Base-by-base conservation (phyloP, 1,284 basidiomycete genomes). In the Fomitopsis pinicola region DNA sequence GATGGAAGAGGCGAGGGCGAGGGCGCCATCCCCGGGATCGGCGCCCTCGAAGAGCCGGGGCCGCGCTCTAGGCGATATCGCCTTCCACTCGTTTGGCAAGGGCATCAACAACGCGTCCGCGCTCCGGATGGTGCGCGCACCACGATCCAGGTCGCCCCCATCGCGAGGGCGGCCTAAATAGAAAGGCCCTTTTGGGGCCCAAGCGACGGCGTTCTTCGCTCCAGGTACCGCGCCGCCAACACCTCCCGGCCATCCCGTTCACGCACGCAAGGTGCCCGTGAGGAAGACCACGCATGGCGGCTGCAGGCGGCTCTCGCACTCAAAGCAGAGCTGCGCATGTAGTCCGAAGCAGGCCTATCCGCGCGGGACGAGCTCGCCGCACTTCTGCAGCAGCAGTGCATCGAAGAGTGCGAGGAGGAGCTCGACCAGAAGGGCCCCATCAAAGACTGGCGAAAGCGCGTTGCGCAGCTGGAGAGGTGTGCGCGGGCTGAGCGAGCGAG, bases 141-240 rank as follows among this genome's bases (percentile, higher is more conserved):
- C 72, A 2, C 69, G 35, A 15, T n/a, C 52, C 15, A 5, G 35
- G 1, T 54, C 69, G 4, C 62, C 63, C 9, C 15, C 33, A 6
- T 36, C 68, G 2, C 62, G 62, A 17, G 66, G 66, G 55, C 64
- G 67, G 19, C 55, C 61, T 14, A 64, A 78, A 10, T 83, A 85
- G 65, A 85, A 87, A 5, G 89, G 91, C 68, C 89, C 89, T 0
- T 91, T 91, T 75, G 82, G 82, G 30, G 83, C 82, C 1, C 77
- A 89, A 66, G 87, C 89, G n/a, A 85, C 78, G 28, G 89, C 89
- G 0, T 91, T 90, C 68, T 91, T 89, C 68, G 87, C 86, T 0
- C 85, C 88, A 3, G 87, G 87, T 60, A 83, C 82, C 4, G 82
- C 86, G 76, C 85, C 88, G 36, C 87, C 89, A 0, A 78, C 80